Base-by-base conservation (phyloP, 257 asterid genomes). In the Ehretia macrophylla region DNA sequence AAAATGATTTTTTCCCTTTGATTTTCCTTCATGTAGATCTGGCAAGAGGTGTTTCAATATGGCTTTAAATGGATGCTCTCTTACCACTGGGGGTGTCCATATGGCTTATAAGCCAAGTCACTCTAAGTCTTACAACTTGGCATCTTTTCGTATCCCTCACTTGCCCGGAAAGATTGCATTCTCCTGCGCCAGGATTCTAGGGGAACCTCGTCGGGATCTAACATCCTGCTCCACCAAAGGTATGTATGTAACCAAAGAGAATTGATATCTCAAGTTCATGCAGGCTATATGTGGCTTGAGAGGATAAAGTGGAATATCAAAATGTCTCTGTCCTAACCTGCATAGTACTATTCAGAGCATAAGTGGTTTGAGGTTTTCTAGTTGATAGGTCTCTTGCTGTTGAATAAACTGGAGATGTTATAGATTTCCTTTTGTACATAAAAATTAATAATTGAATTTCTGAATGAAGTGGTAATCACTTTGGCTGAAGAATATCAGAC, bases 11-110 rank as follows among this genome's bases (percentile, higher is more conserved):
- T 27, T 27, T 27, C 35, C 47, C 47, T 42, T 3, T 42, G 47
- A 42, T 3, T 42, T 42, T 2, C 12, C 16, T 56, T 46, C 48
- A 37, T 65, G 11, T 39, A 46, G 17, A 23, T 19, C 16, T 3
- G 42, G 63, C 35, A 64, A 22, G 46, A n/a, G 48, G 57, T 49
- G 75, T 56, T 72, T 62, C 70, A 81, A 71, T 67, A 83, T 88
- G 93, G 69, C 65, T 73, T 73, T 78, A 1, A 73, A 55, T 59
- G 93, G 88, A 21, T 69, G 80, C 66, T 66, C 56, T 53, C 56
- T 63, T 57, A 79, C 62, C 56, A 55, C 77, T 75, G 79, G 80
- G 62, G 74, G 66, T 64, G 56, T 67, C 44, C 66, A 60, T 63
- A 47, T 54, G 70, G 47, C 86, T 55, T 72, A 47, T 56, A 72